Conservation (phyloP, 257 asterid species). For the Rhazya stricta region DNA sequence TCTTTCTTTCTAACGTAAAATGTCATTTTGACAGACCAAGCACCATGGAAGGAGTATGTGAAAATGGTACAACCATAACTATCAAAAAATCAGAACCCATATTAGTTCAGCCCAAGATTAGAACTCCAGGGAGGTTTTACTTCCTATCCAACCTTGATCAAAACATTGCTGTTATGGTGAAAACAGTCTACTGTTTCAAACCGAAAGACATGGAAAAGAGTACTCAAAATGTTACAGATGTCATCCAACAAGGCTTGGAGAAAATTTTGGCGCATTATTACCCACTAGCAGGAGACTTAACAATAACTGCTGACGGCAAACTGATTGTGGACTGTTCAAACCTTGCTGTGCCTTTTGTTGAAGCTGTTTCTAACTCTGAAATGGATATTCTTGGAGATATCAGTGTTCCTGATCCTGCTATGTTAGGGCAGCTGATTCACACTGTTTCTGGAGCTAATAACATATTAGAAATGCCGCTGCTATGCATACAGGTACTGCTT, state of each 20-base stretch:
- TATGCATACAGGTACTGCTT: constrained; percentile 12
- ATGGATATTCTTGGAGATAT: constrained; percentile 17
- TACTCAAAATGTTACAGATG: not conserved
- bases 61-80: not conserved
- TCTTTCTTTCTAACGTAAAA: not conserved
- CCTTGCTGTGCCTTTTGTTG: constrained; percentile 16
- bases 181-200: constrained; percentile 21
- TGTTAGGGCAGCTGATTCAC: constrained; percentile 15
- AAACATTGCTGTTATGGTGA: constrained; percentile 18
- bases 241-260: constrained; percentile 1
- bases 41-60: not conserved
- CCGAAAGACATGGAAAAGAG: not conserved
- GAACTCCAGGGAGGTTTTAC: constrained; percentile 13
- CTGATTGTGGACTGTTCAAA: constrained; percentile 18
- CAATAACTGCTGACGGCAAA: constrained; percentile 4
- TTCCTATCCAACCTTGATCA: constrained; percentile 24
- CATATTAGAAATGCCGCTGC: constrained; percentile 21
- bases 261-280: constrained; percentile 7
- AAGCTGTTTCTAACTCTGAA: constrained; percentile 13
- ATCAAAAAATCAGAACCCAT: constrained; percentile 13
- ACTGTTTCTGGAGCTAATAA: constrained; percentile 15
- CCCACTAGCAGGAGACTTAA: constrained; percentile 2
- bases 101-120: not conserved
- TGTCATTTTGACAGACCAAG: not conserved
- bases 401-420: constrained; percentile 14